These are phyloP conservation scores for Fusarium aywerte DNA, from an alignment of 2,329 filamentous ascomycete species.

Conservation along the genomic window DNA sequence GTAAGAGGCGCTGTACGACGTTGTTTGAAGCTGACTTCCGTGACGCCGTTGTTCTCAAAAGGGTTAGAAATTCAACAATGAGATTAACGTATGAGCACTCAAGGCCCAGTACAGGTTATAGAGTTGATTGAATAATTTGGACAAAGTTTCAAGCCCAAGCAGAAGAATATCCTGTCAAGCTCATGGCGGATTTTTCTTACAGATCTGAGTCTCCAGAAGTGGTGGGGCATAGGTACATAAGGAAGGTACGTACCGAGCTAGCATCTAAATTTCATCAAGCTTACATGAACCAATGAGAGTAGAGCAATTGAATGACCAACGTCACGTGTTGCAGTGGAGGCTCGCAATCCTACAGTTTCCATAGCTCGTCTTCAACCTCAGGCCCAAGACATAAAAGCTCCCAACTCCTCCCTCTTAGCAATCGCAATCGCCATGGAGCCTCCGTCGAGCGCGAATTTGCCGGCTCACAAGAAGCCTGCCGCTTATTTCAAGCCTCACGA, in stretches of 20 bases:
- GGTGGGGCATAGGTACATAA: constrained; percentile 33
- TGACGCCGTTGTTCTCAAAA: neutral
- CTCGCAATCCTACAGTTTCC: constrained; percentile 40
- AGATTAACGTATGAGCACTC: accelerated
- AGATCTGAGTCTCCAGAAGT: constrained; percentile 5
- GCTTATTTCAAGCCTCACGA: constrained; percentile 75
- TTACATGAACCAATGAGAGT: constrained; percentile 47
- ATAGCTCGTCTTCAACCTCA: constrained; percentile 46
- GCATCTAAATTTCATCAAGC: constrained; percentile 15
- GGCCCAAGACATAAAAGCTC: constrained; percentile 45
- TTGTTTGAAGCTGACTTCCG: neutral
- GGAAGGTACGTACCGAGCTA: constrained; percentile 35
- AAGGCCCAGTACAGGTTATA: neutral
- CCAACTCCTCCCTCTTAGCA: constrained; percentile 26
- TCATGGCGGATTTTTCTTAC: constrained; percentile 39
- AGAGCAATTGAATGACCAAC: constrained; percentile 50
- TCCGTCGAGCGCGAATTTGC: constrained; percentile 45
- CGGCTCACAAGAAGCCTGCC: constrained; percentile 41
- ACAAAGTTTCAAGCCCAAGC: neutral
- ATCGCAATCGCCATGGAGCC: constrained; percentile 50
- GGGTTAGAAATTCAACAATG: accelerated
- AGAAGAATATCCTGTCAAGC: constrained; percentile 8
- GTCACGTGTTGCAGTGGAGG: constrained; percentile 51
- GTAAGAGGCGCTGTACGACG: constrained; percentile 2
- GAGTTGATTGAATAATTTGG: neutral